Evolutionary conservation across 1,139 yeast genomes (phyloP).

Genomic region (Diutina ranongensis): DNA sequence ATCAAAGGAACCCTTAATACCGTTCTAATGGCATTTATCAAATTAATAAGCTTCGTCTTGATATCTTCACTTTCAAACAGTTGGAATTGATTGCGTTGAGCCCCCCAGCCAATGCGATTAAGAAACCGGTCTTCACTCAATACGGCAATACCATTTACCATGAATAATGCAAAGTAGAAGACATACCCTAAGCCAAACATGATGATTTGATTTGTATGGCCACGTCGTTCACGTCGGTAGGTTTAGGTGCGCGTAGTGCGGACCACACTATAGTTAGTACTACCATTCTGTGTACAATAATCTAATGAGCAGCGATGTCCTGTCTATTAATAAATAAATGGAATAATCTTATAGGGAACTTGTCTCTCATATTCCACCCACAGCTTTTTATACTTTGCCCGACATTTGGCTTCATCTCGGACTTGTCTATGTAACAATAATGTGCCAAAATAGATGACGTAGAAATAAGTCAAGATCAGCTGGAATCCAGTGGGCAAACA

Average conservation of each 20-base stretch:
- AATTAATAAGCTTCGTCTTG: slow-evolving; percentile 46
- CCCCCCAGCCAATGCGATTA: slow-evolving; percentile 44
- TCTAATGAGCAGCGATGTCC: no score
- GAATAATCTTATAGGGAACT: slow-evolving; percentile 87
- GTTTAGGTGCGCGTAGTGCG: no score
- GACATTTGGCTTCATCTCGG: slow-evolving; percentile 88
- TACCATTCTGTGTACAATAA: no score
- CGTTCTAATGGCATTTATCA: slow-evolving; percentile 67
- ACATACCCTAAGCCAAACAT: slow-evolving; percentile 59
- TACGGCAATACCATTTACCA: slow-evolving; percentile 70
- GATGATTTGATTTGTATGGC: no score
- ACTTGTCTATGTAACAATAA: slow-evolving; percentile 78
- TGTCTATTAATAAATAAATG: slow-evolving; percentile 73
- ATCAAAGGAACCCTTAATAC: slow-evolving; percentile 67
- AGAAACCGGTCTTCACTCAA: slow-evolving; percentile 75
- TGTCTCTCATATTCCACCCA: slow-evolving; percentile 72
- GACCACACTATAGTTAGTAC: no score
- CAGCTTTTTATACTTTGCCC: slow-evolving; percentile 68
- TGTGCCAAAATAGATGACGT: slow-evolving; percentile 70
- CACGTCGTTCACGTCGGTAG: no score
- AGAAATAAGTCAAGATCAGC: slow-evolving; percentile 80
- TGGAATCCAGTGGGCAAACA: slow-evolving; percentile 80
- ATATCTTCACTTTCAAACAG: slow-evolving; percentile 19
- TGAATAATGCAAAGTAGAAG: slow-evolving; percentile 52
- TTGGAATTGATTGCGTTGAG: slow-evolving; percentile 14